phyloP scores from a whole-genome alignment of 768 basidiomycete species.

The Calocybe cyanea region DNA sequence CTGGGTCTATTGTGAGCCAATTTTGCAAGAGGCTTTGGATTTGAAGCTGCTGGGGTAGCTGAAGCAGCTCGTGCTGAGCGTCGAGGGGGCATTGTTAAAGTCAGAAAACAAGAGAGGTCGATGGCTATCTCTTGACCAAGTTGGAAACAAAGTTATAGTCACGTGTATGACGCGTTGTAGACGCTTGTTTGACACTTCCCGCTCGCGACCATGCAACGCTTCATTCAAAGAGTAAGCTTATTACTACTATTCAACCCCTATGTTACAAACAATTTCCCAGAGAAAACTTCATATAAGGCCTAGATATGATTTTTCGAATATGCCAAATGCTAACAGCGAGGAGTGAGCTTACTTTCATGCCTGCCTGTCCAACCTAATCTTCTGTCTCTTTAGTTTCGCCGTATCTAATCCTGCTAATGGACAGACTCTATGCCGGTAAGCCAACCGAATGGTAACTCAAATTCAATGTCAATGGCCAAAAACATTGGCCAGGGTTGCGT shows the following conservation, averaged over 20 bases:
- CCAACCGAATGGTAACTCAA: constrained; percentile 11
- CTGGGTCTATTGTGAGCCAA: constrained; percentile 28
- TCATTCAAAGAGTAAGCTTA: neutral
- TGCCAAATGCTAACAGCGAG: constrained; percentile 5
- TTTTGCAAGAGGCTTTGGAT: constrained; percentile 28
- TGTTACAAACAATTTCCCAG: constrained; percentile 13
- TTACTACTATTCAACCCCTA: constrained; percentile 6
- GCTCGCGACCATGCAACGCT: too few relatives aligned
- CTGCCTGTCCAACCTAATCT: neutral
- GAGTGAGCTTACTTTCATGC: constrained; percentile 16
- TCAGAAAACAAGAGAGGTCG: constrained; percentile 6
- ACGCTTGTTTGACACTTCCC: constrained; percentile 18
- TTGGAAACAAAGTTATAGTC: constrained; percentile 16
- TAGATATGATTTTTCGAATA: too few relatives aligned
- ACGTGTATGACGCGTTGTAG: constrained; percentile 43
- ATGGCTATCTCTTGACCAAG: neutral
- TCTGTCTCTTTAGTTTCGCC: constrained; percentile 33
- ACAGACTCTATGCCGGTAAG: constrained; percentile 53
- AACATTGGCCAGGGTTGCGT: constrained; percentile 42
- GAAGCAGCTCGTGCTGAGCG: constrained; percentile 53
- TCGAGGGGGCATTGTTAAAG: constrained; percentile 39
- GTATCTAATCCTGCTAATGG: constrained; percentile 72
- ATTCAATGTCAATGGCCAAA: neutral
- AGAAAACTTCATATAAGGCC: constrained; percentile 1
- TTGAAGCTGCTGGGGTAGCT: constrained; percentile 36